Percentiles rank a stretch among this genome's conserved stretches.
These are phyloP conservation scores for Diddensiella caesifluorescens DNA, from an alignment of 805 yeast genomes.

Conservation along the genomic window DNA sequence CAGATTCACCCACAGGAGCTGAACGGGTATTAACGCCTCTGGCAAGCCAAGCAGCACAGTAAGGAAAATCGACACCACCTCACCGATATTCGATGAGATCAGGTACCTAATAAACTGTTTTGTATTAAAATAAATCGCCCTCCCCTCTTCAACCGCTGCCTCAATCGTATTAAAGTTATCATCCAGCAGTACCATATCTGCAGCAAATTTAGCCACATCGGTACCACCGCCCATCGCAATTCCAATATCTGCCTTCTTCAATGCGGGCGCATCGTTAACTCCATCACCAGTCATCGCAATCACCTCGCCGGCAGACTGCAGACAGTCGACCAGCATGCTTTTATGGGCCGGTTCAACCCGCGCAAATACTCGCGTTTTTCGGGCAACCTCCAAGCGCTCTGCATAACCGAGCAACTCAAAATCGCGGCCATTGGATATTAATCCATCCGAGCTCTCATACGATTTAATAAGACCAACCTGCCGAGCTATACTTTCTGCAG, in stretches of 20 bases:
- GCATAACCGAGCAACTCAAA: conserved; percentile 30
- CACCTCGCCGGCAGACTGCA: conserved; percentile 40
- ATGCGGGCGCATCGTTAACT: conserved; percentile 57
- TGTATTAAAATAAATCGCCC: conserved; percentile 41
- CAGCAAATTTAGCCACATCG: conserved; percentile 56
- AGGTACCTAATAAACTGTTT: conserved; percentile 39
- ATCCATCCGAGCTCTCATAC: conserved; percentile 32
- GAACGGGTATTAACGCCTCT: conserved; percentile 51
- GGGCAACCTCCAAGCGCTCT: conserved; percentile 40
- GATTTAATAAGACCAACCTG: conserved; percentile 38
- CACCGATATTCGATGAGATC: conserved; percentile 53
- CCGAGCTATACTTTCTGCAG: conserved; percentile 37
- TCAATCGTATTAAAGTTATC: conserved; percentile 53
- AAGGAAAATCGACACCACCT: conserved; percentile 50
- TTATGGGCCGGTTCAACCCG: conserved; percentile 55
- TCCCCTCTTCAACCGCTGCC: conserved; percentile 52
- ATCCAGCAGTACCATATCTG: conserved; percentile 53
- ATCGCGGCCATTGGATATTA: conserved; percentile 39
- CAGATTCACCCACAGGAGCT: conserved; percentile 51
- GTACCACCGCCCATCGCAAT: conserved; percentile 60
- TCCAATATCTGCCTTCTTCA: conserved; percentile 55
- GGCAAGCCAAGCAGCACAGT: conserved; percentile 52
- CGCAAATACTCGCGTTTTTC: conserved; percentile 44
- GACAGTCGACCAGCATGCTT: conserved; percentile 45
- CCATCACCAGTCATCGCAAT: conserved; percentile 63